Conservation (phyloP, 176 grass and related monocot species). For the Areca catechu region DNA sequence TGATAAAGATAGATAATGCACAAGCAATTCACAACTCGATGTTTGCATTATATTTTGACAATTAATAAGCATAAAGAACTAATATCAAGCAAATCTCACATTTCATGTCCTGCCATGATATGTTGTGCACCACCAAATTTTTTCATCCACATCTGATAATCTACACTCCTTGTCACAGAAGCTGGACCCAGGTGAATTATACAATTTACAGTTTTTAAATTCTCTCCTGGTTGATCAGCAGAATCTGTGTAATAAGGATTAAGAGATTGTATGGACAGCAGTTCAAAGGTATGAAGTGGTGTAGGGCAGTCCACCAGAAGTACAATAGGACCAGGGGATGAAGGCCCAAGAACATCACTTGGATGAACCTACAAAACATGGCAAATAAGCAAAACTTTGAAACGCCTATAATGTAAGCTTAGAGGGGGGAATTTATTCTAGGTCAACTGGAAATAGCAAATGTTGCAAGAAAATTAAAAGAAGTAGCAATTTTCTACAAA, state of each 20-base stretch:
- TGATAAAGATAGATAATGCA: too few species aligned
- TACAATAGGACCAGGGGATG: constrained; percentile 62
- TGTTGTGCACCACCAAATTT: constrained; percentile 67
- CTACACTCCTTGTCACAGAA: constrained; percentile 48
- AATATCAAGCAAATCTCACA: constrained; percentile 43
- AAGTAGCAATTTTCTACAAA: too few species aligned
- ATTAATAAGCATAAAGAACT: not conserved
- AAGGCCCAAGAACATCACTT: constrained; percentile 68
- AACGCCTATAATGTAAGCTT: too few species aligned
- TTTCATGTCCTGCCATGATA: constrained; percentile 98
- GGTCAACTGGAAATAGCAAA: too few species aligned
- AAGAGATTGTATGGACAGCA: constrained; percentile 57
- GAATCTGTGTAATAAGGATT: constrained; percentile 46
- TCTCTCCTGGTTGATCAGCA: constrained; percentile 18
- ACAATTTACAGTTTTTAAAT: constrained; percentile 79
- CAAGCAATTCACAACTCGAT: too few species aligned
- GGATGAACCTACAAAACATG: constrained; percentile 68
- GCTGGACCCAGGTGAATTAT: constrained; percentile 90
- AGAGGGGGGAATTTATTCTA: too few species aligned
- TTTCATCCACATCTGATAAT: constrained; percentile 84
- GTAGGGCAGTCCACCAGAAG: constrained; percentile 89
- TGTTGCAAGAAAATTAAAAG: too few species aligned
- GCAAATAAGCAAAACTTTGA: constrained; percentile 6
- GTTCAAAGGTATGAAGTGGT: constrained; percentile 42
- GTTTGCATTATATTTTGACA: not conserved